Conservation (phyloP, 2,329 filamentous ascomycete species). For the Sarocladium strictum region DNA sequence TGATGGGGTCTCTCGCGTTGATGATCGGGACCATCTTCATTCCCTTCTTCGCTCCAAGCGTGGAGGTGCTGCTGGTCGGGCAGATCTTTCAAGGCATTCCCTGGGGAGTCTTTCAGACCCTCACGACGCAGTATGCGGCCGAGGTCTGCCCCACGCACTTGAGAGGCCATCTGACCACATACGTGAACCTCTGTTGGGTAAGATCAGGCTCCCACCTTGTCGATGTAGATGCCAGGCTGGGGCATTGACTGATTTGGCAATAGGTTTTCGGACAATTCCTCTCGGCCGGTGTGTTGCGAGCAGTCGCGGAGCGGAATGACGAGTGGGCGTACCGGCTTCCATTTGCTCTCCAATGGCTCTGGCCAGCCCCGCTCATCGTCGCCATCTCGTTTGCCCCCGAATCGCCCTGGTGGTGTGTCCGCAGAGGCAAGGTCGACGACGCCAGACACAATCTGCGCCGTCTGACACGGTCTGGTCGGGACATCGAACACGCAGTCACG, state of each 20-base stretch:
- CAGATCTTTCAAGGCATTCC: slow-evolving; percentile 42
- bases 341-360: slow-evolving; percentile 44
- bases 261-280: slow-evolving; percentile 41
- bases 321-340: slow-evolving; percentile 42
- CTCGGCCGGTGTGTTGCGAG: slow-evolving; percentile 25
- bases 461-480: neutral
- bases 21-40: slow-evolving; percentile 47
- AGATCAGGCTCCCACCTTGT: no score
- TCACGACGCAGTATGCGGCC: slow-evolving; percentile 39
- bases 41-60: slow-evolving; percentile 40
- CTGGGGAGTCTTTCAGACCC: slow-evolving; percentile 40
- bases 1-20: slow-evolving; percentile 45
- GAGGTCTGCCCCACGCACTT: slow-evolving; percentile 39
- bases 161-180: slow-evolving; percentile 38
- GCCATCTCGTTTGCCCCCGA: slow-evolving; percentile 25
- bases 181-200: slow-evolving; percentile 24
- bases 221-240: no score
- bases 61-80: slow-evolving; percentile 36
- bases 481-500: neutral
- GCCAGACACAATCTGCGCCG: slow-evolving; percentile 21
- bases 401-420: slow-evolving; percentile 24
- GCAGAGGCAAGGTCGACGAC: slow-evolving; percentile 39
- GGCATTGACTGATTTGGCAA: no score
- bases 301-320: slow-evolving; percentile 21
- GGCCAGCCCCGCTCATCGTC: slow-evolving; percentile 27